These are phyloP conservation scores for Cordyceps tenuipes DNA, from an alignment of 2,329 filamentous ascomycete genomes.

Conservation along the genomic window DNA sequence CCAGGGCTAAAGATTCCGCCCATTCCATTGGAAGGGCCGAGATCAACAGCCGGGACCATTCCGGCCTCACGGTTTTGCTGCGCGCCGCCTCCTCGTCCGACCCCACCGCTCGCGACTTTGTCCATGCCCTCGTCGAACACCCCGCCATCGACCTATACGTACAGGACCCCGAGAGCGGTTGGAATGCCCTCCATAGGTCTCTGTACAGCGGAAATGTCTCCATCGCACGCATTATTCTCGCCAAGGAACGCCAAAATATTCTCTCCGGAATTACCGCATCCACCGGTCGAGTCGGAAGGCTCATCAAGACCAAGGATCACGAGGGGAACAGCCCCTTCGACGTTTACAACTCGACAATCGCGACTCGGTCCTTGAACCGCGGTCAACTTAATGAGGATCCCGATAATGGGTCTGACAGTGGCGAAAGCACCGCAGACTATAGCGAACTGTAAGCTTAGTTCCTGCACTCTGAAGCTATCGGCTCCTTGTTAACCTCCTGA, in stretches of 20 bases:
- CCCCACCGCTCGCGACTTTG: slow-evolving; percentile 63
- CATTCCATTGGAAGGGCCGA: slow-evolving; percentile 49
- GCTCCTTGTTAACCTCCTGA: background rate
- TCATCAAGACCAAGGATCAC: slow-evolving; percentile 92
- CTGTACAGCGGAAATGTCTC: slow-evolving; percentile 85
- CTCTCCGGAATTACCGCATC: slow-evolving; percentile 51
- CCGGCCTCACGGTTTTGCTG: slow-evolving; percentile 75
- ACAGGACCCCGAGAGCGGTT: slow-evolving; percentile 86
- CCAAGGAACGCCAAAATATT: slow-evolving; percentile 62
- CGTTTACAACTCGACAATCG: slow-evolving; percentile 81
- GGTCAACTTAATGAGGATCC: slow-evolving; percentile 13
- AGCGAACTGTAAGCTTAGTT: slow-evolving; percentile 22
- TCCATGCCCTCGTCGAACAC: slow-evolving; percentile 70
- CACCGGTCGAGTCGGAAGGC: slow-evolving; percentile 55
- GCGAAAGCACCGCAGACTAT: slow-evolving; percentile 32
- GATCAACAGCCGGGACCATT: slow-evolving; percentile 75
- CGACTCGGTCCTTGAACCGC: slow-evolving; percentile 56
- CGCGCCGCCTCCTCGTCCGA: slow-evolving; percentile 71
- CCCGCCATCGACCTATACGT: slow-evolving; percentile 76
- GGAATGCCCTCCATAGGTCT: slow-evolving; percentile 88
- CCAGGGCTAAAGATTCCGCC: slow-evolving; percentile 37
- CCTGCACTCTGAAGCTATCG: background rate
- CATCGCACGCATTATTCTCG: slow-evolving; percentile 73
- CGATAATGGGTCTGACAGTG: slow-evolving; percentile 48
- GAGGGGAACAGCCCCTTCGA: slow-evolving; percentile 95